A percentile compares a stretch with the other conserved stretches of the same genome.
Conservation (phyloP, 192 early-diverging fungal genomes). For the Spizellomyces punctatus region DNA sequence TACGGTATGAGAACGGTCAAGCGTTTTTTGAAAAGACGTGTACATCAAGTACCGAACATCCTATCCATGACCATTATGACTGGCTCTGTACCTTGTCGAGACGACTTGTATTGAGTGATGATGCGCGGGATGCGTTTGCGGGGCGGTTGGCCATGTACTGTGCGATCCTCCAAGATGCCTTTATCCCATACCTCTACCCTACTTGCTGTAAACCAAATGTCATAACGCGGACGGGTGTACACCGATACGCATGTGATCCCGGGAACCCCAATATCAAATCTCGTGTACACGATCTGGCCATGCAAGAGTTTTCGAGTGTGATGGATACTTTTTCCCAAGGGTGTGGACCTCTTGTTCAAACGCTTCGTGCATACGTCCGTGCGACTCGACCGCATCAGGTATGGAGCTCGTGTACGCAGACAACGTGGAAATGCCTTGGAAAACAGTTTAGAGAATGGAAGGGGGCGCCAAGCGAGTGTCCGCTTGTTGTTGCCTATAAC, state of each 20-base stretch:
- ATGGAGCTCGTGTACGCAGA: background rate
- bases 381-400: background rate
- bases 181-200: background rate
- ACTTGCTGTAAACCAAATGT: background rate
- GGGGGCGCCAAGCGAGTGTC: background rate
- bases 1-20: background rate
- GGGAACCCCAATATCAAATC: too few relatives aligned
- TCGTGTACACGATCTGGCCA: background rate
- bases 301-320: background rate
- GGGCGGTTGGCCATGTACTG: background rate
- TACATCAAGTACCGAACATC: background rate
- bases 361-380: background rate
- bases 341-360: background rate
- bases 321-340: background rate
- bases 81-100: background rate
- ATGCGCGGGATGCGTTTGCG: background rate
- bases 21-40: background rate
- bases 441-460: background rate
- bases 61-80: background rate
- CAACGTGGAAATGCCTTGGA: background rate
- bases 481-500: background rate
- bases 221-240: background rate
- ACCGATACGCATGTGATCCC: too few relatives aligned
- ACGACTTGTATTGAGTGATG: background rate
- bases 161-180: background rate